Base-by-base conservation (phyloP, 805 yeast species). In the Ogataea pilisensis region DNA sequence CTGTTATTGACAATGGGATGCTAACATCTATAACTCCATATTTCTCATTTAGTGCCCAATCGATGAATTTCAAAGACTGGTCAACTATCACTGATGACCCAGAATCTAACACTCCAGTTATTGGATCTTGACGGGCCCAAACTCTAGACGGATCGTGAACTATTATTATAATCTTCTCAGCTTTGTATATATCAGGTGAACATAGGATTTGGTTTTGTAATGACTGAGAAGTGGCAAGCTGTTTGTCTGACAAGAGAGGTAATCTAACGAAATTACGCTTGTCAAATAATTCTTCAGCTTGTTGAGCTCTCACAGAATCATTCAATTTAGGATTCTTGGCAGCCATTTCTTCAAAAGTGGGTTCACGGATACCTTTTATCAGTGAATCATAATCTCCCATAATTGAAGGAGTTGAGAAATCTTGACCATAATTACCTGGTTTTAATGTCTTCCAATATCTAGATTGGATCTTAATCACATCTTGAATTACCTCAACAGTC, bases 131-230 rank as follows among this genome's bases (percentile, higher is more conserved):
- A 49, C 82, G 78, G 2, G 95, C 95, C 95, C 96, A 89, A 6
- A 93, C 73, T 44, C 88, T 90, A 6, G 96, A 86, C 3, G 97
- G 87, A 55, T 90, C 98, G 61, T 90, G 98, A 16, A 90, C 78
- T 6, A 86, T 60, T 8, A 91, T 66, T 8, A 89, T 65, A 5
- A 90, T 62, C 6, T 83, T 76, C n/a, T 77, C 73, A 29, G 80
- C 66, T 11, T 76, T 74, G 58, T 78, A 78, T 20, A 90, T 73
- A 41, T 78, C 73, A 9, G 87, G 81, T 12, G 90, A 75, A n/a
- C 90, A 81, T 35, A 87, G 57, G 11, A 82, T 78, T 51, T 76
- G 82, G 58, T 76, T 85, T 41, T 75, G 85, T 53, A 72, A 68
- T 27, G 75, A 76, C 5, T 69, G 50, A 2, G 84, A 77, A 21